phyloP scores from a whole-genome alignment of 805 yeast genomes.

The Saturnispora besseyi region DNA sequence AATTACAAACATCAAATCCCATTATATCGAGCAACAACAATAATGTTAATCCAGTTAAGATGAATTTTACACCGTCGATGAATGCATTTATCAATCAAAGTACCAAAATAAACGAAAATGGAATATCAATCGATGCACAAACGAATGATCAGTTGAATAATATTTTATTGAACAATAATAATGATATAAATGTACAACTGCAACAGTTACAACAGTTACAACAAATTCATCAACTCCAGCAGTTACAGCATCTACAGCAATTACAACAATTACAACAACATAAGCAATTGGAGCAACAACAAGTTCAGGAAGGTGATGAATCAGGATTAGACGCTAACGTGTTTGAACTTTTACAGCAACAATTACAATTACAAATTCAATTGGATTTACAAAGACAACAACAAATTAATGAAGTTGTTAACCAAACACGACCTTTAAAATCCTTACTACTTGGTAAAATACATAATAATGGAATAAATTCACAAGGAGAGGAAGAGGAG shows the following conservation, averaged over 20 bases:
- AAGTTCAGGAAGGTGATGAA: conserved; percentile 6
- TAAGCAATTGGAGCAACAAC: conserved; percentile 8
- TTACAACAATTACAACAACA: conserved; percentile 4
- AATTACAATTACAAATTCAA: conserved; percentile 6
- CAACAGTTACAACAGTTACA: not conserved
- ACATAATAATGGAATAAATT: not conserved
- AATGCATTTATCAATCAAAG: not conserved
- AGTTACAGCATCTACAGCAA: conserved; percentile 7
- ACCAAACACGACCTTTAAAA: not conserved
- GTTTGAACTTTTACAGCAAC: conserved; percentile 4
- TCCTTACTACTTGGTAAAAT: not conserved
- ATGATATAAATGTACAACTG: not conserved
- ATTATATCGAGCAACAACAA: not conserved
- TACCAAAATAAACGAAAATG: not conserved
- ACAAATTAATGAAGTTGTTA: conserved; percentile 2
- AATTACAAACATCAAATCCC: not conserved
- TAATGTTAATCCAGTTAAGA: not conserved
- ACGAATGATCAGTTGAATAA: not conserved
- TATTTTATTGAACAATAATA: not conserved
- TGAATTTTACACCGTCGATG: not conserved
- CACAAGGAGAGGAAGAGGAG: not conserved
- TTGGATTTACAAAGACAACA: conserved; percentile 8
- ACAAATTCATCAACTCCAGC: not conserved
- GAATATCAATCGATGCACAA: not conserved
- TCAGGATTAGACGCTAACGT: not conserved